A percentile compares a stretch with the other conserved stretches of the same genome.
phyloP scores from a whole-genome alignment of 106 monocot species.

The Ottelia alismoides region DNA sequence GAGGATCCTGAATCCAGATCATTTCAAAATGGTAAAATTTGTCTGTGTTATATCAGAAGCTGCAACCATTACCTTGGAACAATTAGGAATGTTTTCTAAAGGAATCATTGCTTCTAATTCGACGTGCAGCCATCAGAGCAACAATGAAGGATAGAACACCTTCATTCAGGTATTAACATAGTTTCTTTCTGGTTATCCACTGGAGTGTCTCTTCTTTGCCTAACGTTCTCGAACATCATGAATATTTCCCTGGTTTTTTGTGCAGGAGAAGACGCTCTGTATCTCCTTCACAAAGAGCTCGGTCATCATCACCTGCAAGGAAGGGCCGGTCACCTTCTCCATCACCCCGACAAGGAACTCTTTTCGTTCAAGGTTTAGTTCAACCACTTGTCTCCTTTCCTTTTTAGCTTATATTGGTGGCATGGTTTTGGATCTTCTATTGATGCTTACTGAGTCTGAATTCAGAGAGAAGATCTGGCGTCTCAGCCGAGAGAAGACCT shows the following conservation, averaged over 20 bases:
- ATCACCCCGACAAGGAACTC: slow-evolving; percentile 26
- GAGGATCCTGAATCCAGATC: slow-evolving; percentile 19
- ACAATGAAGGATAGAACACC: slow-evolving; percentile 39
- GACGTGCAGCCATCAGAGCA: slow-evolving; percentile 16
- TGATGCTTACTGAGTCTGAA: not conserved
- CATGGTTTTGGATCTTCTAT: not conserved
- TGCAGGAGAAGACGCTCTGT: slow-evolving; percentile 36
- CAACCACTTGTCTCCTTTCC: not conserved
- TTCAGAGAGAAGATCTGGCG: too few relatives aligned
- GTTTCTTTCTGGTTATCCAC: not conserved
- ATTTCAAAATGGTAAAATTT: slow-evolving; percentile 36
- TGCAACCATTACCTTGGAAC: not conserved
- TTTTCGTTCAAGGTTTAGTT: slow-evolving; percentile 11
- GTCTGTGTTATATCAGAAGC: not conserved
- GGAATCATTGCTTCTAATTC: not conserved
- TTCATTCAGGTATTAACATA: slow-evolving; percentile 40
- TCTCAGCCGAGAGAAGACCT: not conserved
- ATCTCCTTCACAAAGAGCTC: slow-evolving; percentile 26
- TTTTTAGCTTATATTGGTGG: not conserved
- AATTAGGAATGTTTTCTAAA: not conserved
- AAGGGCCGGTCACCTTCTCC: slow-evolving; percentile 14
- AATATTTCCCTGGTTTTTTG: not conserved
- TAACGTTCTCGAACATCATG: not conserved
- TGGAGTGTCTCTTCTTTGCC: not conserved
- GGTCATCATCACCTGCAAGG: slow-evolving; percentile 44